A percentile compares a stretch with the other conserved stretches of the same genome.
Conservation (phyloP, 2,329 filamentous ascomycete genomes). For the Epichloe typhina region DNA sequence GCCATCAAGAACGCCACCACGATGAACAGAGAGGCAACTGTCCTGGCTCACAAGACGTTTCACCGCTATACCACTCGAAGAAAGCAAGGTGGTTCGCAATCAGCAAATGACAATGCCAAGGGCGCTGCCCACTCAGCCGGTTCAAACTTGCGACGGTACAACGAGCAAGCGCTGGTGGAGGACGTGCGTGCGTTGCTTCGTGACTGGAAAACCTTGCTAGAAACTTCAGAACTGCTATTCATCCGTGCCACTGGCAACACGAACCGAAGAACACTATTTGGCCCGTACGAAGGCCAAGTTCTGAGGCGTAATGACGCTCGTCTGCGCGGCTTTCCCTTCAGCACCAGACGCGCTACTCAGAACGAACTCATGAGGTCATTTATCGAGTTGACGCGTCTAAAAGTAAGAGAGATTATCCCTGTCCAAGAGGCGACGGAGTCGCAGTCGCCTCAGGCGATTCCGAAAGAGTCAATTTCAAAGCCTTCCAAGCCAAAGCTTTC, state of each 20-base stretch:
- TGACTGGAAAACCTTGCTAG: constrained; percentile 78
- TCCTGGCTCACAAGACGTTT: constrained; percentile 93
- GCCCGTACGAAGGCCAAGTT: constrained; percentile 81
- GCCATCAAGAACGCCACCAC: constrained; percentile 53
- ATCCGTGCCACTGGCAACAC: constrained; percentile 78
- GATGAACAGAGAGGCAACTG: constrained; percentile 72
- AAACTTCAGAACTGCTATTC: constrained; percentile 75
- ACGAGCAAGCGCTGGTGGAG: constrained; percentile 79
- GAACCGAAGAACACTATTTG: constrained; percentile 78
- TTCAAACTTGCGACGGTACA: constrained; percentile 79
- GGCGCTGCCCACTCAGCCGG: constrained; percentile 90
- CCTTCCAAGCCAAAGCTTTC: constrained; percentile 50
- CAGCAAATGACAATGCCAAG: constrained; percentile 86
- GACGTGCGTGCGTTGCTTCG: constrained; percentile 70
- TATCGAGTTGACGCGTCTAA: constrained; percentile 82
- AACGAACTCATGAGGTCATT: constrained; percentile 90
- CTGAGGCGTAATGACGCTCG: constrained; percentile 66
- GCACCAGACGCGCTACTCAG: constrained; percentile 79
- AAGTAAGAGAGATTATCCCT: constrained; percentile 67
- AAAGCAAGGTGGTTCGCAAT: constrained; percentile 93
- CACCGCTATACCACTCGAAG: constrained; percentile 91
- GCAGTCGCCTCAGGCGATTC: constrained; percentile 21
- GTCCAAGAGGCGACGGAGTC: constrained; percentile 36
- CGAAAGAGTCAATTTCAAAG: constrained; percentile 30
- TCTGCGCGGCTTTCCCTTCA: constrained; percentile 84